Evolutionary conservation across 202 grass and related monocot species (phyloP), one percentile per base, ranked within the genome.

Genomic region (Panicum virgatum): DNA sequence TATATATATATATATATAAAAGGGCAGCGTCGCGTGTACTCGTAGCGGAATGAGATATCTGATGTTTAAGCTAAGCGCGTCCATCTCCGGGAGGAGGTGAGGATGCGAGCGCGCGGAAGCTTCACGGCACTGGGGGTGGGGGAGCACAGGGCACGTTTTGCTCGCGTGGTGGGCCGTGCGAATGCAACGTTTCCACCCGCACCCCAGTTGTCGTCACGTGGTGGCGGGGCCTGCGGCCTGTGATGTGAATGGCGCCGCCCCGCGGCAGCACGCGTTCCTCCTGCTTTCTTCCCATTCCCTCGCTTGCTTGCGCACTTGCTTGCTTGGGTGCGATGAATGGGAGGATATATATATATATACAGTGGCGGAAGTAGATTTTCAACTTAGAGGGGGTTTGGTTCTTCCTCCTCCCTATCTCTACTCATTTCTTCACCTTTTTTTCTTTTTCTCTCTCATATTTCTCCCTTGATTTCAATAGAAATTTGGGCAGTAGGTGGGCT

Each of bases 131-230:
- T 8, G 30, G 13, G 25, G 47, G 14, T 30, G 19, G 43, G 8
- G 26, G 39, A 39, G 29, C 2, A 45, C 47, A 66, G n/a, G n/a
- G 59, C 89, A 91, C 89, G 85, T 91, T 91, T 87, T 91, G 70
- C 89, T 87, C 85, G 77, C 72, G 80, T 39, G 69, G 73, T 66
- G 64, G 78, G 62, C 62, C 77, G 34, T 32, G 62, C 48, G 9
- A 68, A 12, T 16, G 62, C 34, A 80, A 86, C 18, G 77, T 80
- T 50, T 66, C 19, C 3, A 26, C 18, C 26, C 16, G 19, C 42
- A 8, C 20, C 18, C 46, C 15, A 10, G 30, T 32, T 80, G 67
- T 75, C 68, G 60, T 86, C 88, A 90, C 88, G 88, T 83, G 83
- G 60, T 44, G 6, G 34, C 62, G 42, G 51, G 72, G 4, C 58